A percentile compares a stretch with the other conserved stretches of the same genome.
These are phyloP conservation scores for Apiospora pterosperma DNA, from an alignment of 2,329 filamentous ascomycete genomes.

Conservation along the genomic window DNA sequence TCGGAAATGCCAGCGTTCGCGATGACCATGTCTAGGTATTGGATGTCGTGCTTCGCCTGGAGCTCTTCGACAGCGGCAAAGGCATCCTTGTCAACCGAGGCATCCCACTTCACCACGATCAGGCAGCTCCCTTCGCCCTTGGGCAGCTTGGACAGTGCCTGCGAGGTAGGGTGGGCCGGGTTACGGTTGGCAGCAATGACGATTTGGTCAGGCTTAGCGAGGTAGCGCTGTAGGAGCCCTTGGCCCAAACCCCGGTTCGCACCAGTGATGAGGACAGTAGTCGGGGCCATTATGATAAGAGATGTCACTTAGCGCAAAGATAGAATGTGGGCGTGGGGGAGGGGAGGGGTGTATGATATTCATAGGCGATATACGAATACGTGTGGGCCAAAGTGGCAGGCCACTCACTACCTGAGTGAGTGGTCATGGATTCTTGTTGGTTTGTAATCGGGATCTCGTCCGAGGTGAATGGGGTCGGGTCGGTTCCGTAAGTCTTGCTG, in stretches of 20 bases:
- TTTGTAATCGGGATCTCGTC: no score
- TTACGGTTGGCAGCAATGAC: slow-evolving; percentile 36
- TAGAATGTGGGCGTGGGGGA: no score
- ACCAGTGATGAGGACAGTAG: slow-evolving; percentile 31
- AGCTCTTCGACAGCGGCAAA: slow-evolving; percentile 28
- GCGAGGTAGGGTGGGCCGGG: slow-evolving; percentile 19
- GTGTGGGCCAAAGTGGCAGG: no score
- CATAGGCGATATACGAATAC: no score
- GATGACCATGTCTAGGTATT: slow-evolving; percentile 44
- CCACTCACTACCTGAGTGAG: no score
- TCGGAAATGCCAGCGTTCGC: slow-evolving; percentile 45
- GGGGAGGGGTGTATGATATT: no score
- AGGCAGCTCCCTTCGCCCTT: slow-evolving; percentile 29
- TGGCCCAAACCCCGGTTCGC: slow-evolving; percentile 33
- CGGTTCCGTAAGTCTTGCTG: no score
- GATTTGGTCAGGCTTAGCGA: slow-evolving; percentile 53
- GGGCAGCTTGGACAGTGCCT: slow-evolving; percentile 30
- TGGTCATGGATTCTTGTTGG: no score
- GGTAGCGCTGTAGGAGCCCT: slow-evolving; percentile 30
- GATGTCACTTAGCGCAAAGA: no score
- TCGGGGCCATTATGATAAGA: slow-evolving; percentile 29
- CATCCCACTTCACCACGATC: slow-evolving; percentile 40
- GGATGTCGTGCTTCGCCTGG: slow-evolving; percentile 28
- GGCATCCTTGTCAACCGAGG: slow-evolving; percentile 28
- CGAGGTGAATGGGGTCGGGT: no score